Evolutionary conservation across 2,329 filamentous ascomycete species (phyloP), one percentile per base, ranked within the genome.

Genomic region (Fragosphaeria purpurea): DNA sequence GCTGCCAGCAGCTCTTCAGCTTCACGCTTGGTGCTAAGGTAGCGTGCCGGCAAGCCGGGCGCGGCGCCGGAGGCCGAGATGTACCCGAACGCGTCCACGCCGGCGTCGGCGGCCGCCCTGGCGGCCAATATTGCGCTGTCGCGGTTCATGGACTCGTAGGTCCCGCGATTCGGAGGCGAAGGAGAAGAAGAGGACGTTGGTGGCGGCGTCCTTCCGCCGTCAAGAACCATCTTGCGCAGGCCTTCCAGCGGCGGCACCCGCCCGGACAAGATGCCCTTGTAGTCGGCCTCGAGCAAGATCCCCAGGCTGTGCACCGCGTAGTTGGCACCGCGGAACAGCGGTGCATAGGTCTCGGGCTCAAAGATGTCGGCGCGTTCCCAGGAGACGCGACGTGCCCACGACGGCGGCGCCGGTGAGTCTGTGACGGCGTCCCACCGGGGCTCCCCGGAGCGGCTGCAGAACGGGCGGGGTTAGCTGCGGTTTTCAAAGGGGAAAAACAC

Each of bases 121-220:
- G 91, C 93, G 11, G 96, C 76, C 50, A 84, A 78, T 54, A 97
- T 80, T 45, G 91, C 91, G 70, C 74, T 80, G 69, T 97, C 91
- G 51, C 93, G 80, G 70, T 98, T 98, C 88, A 98, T 96, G 54
- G 89, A 76, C 71, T 97, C 93, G 71, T 98, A 98, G 13, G 91
- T 96, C 60, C 95, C 74, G 37, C 42, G 12, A 34, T n/a, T 34
- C 12, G 34, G 44, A 1, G 32, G 34, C 7, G 4, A 33, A 12
- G 32, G 12, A 1, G 46, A 13, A 5, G 31, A 31, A 4, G 50
- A 38, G 1, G 47, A 33, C 6, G 38, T 11, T 41, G 44, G 11
- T 7, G 40, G 12, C 12, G 48, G 32, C 13, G 86, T 32, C 57
- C 76, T 74, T 54, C 78, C 74, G 55, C 48, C 47, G 6, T 82